Percentiles rank a stretch among this genome's conserved stretches.
Conservation (phyloP, 2,329 filamentous ascomycete species). For the Pseudocercospora ulei region DNA sequence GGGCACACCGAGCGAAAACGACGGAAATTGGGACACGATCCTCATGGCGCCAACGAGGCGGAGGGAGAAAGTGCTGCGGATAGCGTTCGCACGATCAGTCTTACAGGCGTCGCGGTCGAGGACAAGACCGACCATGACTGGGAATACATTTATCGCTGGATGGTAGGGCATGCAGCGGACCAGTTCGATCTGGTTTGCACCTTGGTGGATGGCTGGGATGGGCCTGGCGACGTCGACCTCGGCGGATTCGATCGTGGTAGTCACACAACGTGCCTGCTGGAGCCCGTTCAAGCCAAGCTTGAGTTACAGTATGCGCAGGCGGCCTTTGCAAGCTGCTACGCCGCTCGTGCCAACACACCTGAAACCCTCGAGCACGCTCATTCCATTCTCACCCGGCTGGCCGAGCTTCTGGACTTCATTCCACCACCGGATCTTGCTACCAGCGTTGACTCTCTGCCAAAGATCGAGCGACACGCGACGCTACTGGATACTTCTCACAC, state of each 20-base stretch:
- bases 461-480: slow-evolving; percentile 35
- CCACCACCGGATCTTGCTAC: slow-evolving; percentile 44
- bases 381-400: slow-evolving; percentile 51
- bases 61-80: slow-evolving; percentile 13
- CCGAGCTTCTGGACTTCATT: slow-evolving; percentile 52
- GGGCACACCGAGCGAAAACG: slow-evolving; percentile 52
- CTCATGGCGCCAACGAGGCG: slow-evolving; percentile 6
- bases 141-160: slow-evolving; percentile 60
- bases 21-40: slow-evolving; percentile 25
- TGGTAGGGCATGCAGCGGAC: slow-evolving; percentile 50
- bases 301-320: slow-evolving; percentile 57
- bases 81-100: slow-evolving; percentile 24
- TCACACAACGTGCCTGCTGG: slow-evolving; percentile 47
- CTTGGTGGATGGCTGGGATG: slow-evolving; percentile 62
- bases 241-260: slow-evolving; percentile 46
- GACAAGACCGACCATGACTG: slow-evolving; percentile 50
- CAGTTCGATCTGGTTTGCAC: slow-evolving; percentile 55
- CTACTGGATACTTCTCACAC: slow-evolving; percentile 31
- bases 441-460: slow-evolving; percentile 38
- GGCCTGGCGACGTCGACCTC: slow-evolving; percentile 59
- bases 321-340: slow-evolving; percentile 58
- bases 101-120: slow-evolving; percentile 24
- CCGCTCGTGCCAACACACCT: slow-evolving; percentile 51
- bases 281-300: slow-evolving; percentile 51
- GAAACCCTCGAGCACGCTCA: slow-evolving; percentile 54